These are phyloP conservation scores for Aspergillus sclerotiicarbonarius DNA, from an alignment of 495 filamentous ascomycete genomes.

Conservation along the genomic window DNA sequence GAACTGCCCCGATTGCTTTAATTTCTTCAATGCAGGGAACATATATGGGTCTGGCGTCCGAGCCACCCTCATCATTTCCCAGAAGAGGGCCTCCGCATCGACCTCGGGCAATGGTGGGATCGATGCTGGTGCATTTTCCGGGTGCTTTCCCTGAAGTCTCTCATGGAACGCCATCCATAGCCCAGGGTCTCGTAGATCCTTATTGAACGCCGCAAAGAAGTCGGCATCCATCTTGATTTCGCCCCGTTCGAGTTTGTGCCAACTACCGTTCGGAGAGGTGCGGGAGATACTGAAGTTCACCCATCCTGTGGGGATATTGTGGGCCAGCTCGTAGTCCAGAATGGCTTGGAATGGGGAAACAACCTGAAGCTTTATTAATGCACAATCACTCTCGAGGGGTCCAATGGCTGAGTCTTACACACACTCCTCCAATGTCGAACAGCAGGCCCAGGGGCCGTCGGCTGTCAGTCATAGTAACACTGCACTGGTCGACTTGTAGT, in stretches of 20 bases:
- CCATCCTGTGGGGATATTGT: constrained; percentile 80
- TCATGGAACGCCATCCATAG: constrained; percentile 66
- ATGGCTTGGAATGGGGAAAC: constrained; percentile 91
- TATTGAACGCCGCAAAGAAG: constrained; percentile 77
- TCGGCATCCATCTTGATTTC: constrained; percentile 65
- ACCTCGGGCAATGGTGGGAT: constrained; percentile 67
- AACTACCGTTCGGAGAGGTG: constrained; percentile 75
- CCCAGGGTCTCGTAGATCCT: constrained; percentile 62
- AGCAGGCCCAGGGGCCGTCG: constrained; percentile 72
- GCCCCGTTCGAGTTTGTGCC: constrained; percentile 79
- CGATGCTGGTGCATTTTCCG: constrained; percentile 23
- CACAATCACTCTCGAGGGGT: background rate
- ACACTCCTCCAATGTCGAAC: constrained; percentile 97
- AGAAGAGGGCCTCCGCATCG: constrained; percentile 80
- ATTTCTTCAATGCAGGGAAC: constrained; percentile 73
- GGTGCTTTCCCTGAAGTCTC: constrained; percentile 31
- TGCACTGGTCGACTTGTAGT: background rate
- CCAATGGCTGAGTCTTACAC: constrained; percentile 56
- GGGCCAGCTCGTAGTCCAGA: constrained; percentile 75
- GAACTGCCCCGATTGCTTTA: constrained; percentile 61
- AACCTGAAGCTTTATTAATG: constrained; percentile 54
- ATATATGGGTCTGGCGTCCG: constrained; percentile 78
- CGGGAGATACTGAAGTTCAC: constrained; percentile 85
- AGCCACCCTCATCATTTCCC: constrained; percentile 83
- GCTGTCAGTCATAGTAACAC: constrained; percentile 32